Percentiles rank a stretch among this genome's conserved stretches.
Evolutionary conservation across 2,329 filamentous ascomycete genomes (phyloP).

Genomic region (Parafenestella ontariensis): DNA sequence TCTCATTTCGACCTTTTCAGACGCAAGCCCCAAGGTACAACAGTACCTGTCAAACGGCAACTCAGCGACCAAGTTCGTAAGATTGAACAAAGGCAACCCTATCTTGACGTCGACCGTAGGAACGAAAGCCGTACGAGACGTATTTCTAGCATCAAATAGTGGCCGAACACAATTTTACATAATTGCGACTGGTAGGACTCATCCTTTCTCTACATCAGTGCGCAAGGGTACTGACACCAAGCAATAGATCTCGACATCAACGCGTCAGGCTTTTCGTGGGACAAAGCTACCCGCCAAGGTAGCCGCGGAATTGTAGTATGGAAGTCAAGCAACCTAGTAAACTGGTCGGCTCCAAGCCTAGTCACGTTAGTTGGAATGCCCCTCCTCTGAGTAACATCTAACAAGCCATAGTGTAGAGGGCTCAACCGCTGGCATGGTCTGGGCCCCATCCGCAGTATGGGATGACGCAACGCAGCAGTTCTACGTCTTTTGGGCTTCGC

Average conservation of each 20-base stretch:
- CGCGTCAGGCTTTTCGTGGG: conserved; percentile 13
- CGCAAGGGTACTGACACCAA: background rate
- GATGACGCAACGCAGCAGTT: conserved; percentile 11
- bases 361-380: conserved; percentile 1
- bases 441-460: conserved; percentile 17
- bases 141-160: conserved; percentile 11
- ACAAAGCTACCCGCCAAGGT: conserved; percentile 11
- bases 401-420: conserved; percentile 4
- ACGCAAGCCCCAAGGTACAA: conserved; percentile 10
- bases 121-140: conserved; percentile 17
- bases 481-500: conserved; percentile 9
- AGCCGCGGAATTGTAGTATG: conserved; percentile 15
- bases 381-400: background rate
- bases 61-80: conserved; percentile 12
- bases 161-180: conserved; percentile 11
- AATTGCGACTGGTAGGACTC: conserved; percentile 2
- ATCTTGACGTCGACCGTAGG: conserved; percentile 16
- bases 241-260: conserved; percentile 4
- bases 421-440: conserved; percentile 18
- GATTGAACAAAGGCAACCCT: conserved; percentile 13
- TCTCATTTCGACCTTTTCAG: conserved; percentile 15
- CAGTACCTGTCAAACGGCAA: conserved; percentile 12
- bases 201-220: background rate
- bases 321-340: conserved; percentile 12
- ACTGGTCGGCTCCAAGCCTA: conserved; percentile 14